phyloP scores from a whole-genome alignment of 345 rosid genomes.

The Erodium maritimum region DNA sequence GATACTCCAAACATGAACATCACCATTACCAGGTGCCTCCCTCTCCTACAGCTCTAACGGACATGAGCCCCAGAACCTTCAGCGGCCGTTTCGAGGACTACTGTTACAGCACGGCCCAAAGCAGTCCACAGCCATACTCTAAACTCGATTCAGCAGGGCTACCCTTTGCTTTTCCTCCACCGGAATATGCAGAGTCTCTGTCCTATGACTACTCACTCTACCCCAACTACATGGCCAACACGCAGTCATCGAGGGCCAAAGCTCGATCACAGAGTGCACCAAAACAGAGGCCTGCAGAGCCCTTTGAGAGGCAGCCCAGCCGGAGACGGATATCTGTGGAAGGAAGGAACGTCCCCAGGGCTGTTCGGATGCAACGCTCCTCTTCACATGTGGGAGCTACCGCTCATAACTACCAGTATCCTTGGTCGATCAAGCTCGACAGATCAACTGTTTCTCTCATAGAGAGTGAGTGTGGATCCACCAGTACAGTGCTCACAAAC shows the following conservation, averaged over 20 bases:
- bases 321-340: conserved; percentile 56
- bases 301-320: conserved; percentile 59
- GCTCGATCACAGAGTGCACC: conserved; percentile 79
- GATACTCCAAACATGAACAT: conserved; percentile 26
- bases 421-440: conserved; percentile 79
- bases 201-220: conserved; percentile 28
- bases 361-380: conserved; percentile 77
- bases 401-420: conserved; percentile 43
- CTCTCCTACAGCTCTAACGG: conserved; percentile 52
- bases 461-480: conserved; percentile 83
- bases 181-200: conserved; percentile 34
- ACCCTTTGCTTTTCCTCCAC: conserved; percentile 24
- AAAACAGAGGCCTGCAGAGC: conserved; percentile 58
- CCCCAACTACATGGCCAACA: conserved; percentile 88
- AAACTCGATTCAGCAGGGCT: conserved; percentile 42
- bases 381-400: conserved; percentile 63
- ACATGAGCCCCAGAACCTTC: conserved; percentile 62
- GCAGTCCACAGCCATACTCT: conserved; percentile 57
- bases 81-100: conserved; percentile 72
- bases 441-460: conserved; percentile 52
- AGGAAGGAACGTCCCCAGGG: conserved; percentile 61
- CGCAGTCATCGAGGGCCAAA: conserved; percentile 67
- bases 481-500: conserved; percentile 62
- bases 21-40: conserved; percentile 32
- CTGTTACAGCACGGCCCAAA: conserved; percentile 44